phyloP scores from a whole-genome alignment of 2,329 filamentous ascomycete genomes.

The Emmonsiellopsis sp. region DNA sequence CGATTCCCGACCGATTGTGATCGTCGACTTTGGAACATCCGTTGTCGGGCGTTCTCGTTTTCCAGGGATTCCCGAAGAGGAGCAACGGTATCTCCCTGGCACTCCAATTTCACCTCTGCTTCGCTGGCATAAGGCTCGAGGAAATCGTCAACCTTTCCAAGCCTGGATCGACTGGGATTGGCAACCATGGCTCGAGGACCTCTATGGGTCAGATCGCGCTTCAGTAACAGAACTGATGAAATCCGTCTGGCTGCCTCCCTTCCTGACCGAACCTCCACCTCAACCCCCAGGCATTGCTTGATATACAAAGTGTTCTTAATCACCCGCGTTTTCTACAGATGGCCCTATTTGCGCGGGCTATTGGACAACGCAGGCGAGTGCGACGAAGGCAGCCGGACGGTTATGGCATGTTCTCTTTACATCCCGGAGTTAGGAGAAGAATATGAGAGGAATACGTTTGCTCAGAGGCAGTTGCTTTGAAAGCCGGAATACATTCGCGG shows the following conservation, averaged over 20 bases:
- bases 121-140: conserved; percentile 3
- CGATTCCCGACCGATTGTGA: neutral
- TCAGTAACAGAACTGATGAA: conserved; percentile 3
- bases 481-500: too few relatives aligned
- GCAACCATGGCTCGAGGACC: conserved; percentile 8
- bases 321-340: too few relatives aligned
- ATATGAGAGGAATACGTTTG: too few relatives aligned
- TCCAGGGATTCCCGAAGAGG: neutral
- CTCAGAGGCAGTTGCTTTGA: too few relatives aligned
- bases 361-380: too few relatives aligned
- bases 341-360: too few relatives aligned
- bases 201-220: neutral
- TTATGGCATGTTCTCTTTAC: too few relatives aligned
- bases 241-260: conserved; percentile 1
- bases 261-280: neutral
- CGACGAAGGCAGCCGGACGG: too few relatives aligned
- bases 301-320: too few relatives aligned
- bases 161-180: conserved; percentile 11
- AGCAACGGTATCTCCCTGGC: conserved; percentile 3
- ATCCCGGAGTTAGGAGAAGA: too few relatives aligned
- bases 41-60: neutral
- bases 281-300: neutral
- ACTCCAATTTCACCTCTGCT: conserved; percentile 5
- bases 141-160: neutral
- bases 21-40: conserved; percentile 7